Conservation (phyloP, 306 rosid species). For the Rosa persica region DNA sequence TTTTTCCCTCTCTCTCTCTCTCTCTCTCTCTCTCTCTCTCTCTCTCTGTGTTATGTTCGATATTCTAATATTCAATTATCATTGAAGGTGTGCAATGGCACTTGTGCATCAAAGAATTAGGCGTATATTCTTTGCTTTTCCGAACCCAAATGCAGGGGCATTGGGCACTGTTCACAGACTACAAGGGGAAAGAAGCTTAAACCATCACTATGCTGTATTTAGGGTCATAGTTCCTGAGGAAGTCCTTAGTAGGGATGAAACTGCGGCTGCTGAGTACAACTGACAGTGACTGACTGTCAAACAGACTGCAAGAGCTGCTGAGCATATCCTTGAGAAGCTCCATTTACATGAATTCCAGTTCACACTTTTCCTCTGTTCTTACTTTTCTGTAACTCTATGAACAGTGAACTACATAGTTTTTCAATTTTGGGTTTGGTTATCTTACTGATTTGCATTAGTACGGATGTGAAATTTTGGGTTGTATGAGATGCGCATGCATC, state of each 20-base stretch:
- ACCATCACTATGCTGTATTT: slow-evolving; percentile 91
- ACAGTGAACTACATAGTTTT: background rate
- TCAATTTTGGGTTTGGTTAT: background rate
- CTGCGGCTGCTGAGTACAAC: background rate
- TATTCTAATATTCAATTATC: too few relatives aligned
- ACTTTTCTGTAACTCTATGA: background rate
- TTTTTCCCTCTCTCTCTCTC: too few relatives aligned
- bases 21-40: too few relatives aligned
- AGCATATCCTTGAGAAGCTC: background rate
- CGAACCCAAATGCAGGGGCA: slow-evolving; percentile 78
- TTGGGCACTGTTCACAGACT: slow-evolving; percentile 79
- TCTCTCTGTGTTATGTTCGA: too few relatives aligned
- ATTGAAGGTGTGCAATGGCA: slow-evolving; percentile 93
- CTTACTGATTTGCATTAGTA: background rate
- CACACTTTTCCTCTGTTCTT: background rate
- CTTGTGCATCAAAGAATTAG: slow-evolving; percentile 88
- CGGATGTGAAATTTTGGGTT: background rate
- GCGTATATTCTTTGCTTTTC: slow-evolving; percentile 81
- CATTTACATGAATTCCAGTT: background rate
- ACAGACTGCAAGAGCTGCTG: background rate
- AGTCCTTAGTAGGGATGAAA: slow-evolving; percentile 35
- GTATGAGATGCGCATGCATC: background rate
- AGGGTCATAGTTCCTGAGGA: slow-evolving; percentile 65
- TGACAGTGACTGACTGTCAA: background rate
- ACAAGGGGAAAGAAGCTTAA: slow-evolving; percentile 85